These are phyloP conservation scores for Syncephalastrum racemosum DNA, from an alignment of 371 early-diverging fungal species.

Conservation along the genomic window DNA sequence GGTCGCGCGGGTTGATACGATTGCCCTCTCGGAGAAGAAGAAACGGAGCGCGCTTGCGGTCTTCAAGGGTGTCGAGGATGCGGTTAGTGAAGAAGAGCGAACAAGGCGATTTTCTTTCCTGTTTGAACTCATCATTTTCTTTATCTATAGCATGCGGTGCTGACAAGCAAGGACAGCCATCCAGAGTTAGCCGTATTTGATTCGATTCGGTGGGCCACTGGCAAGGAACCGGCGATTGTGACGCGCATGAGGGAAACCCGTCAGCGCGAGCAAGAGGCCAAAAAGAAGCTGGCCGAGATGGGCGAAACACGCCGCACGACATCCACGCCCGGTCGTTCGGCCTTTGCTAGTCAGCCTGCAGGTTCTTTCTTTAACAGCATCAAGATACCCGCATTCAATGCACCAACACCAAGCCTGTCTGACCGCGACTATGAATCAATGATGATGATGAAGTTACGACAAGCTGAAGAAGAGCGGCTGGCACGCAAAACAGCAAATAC, in stretches of 20 bases:
- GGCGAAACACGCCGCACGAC: conserved; percentile 17
- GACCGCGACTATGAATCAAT: conserved; percentile 48
- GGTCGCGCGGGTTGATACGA: conserved; percentile 35
- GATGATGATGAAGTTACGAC: conserved; percentile 47
- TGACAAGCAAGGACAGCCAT: conserved; percentile 40
- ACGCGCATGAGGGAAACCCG: conserved; percentile 32
- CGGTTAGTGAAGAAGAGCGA: conserved; percentile 30
- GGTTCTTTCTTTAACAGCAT: conserved; percentile 35
- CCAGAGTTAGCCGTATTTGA: conserved; percentile 37
- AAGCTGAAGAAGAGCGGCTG: conserved; percentile 40
- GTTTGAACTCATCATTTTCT: neutral
- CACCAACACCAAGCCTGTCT: conserved; percentile 23
- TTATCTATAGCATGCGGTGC: conserved; percentile 39
- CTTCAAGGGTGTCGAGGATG: conserved; percentile 47
- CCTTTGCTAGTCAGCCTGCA: conserved; percentile 9
- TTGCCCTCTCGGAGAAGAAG: conserved; percentile 37
- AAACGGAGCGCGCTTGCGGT: conserved; percentile 41
- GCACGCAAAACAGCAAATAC: no score
- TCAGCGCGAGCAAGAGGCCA: conserved; percentile 30
- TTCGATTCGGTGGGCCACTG: conserved; percentile 42
- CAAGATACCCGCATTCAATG: conserved; percentile 26
- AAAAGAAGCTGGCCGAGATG: conserved; percentile 14
- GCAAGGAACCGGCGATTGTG: conserved; percentile 45
- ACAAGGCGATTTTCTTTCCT: neutral
- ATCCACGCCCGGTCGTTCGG: conserved; percentile 34